Evolutionary conservation across 2,329 filamentous ascomycete genomes (phyloP).

Genomic region (Phoma sp.): DNA sequence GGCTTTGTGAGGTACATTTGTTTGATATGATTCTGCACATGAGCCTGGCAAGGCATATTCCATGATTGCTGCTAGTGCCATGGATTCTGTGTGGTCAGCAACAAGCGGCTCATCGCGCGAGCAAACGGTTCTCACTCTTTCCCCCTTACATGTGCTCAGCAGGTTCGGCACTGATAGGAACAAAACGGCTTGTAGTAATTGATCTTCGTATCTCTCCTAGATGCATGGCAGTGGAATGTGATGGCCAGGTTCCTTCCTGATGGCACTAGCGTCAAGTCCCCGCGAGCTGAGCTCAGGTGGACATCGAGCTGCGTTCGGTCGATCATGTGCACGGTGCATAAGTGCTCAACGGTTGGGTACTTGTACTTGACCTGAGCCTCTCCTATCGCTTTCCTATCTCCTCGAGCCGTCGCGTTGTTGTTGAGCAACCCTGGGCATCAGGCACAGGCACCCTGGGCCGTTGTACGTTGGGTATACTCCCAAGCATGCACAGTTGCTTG

Average conservation of each 20-base stretch:
- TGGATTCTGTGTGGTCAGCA: too few species aligned
- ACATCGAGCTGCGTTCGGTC: constrained; percentile 2
- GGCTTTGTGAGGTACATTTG: neutral
- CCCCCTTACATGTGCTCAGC: too few species aligned
- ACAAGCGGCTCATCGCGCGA: too few species aligned
- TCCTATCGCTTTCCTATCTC: neutral
- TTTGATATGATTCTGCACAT: neutral
- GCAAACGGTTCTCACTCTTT: neutral
- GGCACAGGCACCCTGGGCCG: constrained; percentile 2
- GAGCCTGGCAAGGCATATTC: neutral
- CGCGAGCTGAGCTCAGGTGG: constrained; percentile 13
- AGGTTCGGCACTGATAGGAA: too few species aligned
- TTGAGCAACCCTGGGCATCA: constrained; percentile 10
- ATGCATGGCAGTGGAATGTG: neutral
- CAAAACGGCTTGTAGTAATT: neutral
- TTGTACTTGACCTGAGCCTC: constrained; percentile 16
- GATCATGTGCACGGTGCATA: constrained; percentile 19
- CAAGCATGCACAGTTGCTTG: neutral
- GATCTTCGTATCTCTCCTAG: neutral
- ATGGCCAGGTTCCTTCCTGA: constrained; percentile 7
- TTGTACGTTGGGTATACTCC: constrained; percentile 6
- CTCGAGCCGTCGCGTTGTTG: constrained; percentile 7
- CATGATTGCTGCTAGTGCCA: too few species aligned
- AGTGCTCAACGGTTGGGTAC: constrained; percentile 7
- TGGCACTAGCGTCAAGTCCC: constrained; percentile 12